Base-by-base conservation (phyloP, 371 early-diverging fungal genomes). In the Mucor racemosus region DNA sequence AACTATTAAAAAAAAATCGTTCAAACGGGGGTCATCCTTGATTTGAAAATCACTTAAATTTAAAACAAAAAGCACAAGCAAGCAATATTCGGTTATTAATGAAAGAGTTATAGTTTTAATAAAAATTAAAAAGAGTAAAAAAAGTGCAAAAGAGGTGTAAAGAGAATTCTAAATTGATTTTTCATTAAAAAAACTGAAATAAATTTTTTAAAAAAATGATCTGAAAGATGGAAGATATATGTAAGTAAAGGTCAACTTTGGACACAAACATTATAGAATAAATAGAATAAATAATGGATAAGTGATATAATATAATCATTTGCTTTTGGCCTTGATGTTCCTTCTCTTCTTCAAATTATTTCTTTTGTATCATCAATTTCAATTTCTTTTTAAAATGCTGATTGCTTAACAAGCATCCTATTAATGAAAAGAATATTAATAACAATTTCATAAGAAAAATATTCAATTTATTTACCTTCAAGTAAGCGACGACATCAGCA, bases 401-500 rank as follows among this genome's bases (percentile, higher is more conserved):
- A 21, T 35, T n/a, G 38, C 44, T 65, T 65, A 65, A 59, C 65
- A 65, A 58, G 65, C 14, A 4, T 65, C 65, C 65, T 65, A 48
- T 15, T 35, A 44, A 19, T 21, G 15, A 7, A 40, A 56, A 19
- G 19, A 17, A 54, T 7, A 8, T 26, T 7, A 26, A 40, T 26
- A 21, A 40, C 6, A 17, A 21, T 34, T 8, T 46, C n/a, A 0
- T 3, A 41, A 0, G 19, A 48, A 6, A 9, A 26, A 26, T 3
- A 11, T 38, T 38, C 3, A 42, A 11, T 33, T 3, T 38, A 17
- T 50, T 70, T 70, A 71, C 89, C 91, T 95, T 94, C 76, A 97
- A 86, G 89, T 95, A 95, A 66, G 96, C 91, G 75, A 96, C 91
- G 64, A 95, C 89, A 80, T 97, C 95, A 74, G 88, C 86, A 72